Base-by-base conservation (phyloP, 2,329 filamentous ascomycete species). In the Apiospora rasikravindrae region DNA sequence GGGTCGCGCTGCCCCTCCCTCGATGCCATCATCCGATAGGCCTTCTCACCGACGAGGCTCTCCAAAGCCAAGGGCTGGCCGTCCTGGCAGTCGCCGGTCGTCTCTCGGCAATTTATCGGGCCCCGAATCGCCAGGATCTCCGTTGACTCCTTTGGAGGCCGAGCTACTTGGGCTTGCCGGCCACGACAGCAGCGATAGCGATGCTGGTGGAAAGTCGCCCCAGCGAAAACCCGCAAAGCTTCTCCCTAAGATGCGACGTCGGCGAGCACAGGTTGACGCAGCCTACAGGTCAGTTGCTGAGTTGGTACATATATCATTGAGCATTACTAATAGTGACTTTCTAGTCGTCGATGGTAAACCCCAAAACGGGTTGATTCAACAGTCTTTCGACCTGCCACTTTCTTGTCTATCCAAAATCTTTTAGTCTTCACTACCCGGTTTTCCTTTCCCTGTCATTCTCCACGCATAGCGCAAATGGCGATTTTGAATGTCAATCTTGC, bases 81-180 rank as follows among this genome's bases (percentile, higher is more conserved):
- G 66, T 37, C 67, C 72, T 2, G 67, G 67, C 22, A 77, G 76
- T 64, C 76, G 77, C 10, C 75, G 75, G 29, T 78, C 76, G 13
- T 77, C 76, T 14, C 68, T 74, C n/a, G 75, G 53, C 64, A 73
- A 70, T 7, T 22, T 69, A 22, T 69, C 72, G 13, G 70, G 14
- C 22, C 61, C 73, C 11, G 73, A 72, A 51, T 74, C 73, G 29
- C 66, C 68, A 29, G 77, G 71, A 33, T 81, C 79, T n/a, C 76
- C 78, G 11, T 74, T 81, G 26, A 80, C 79, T 37, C 75, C 77
- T 16, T 78, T 75, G 40, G 79, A 80, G 33, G 76, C 76, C 14
- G 78, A 78, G 72, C 70, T 81, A n/a, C 75, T 81, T 51, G 79
- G 79, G 22, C 61, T 80, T 70, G 73, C 70, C 14, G 37, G 71